phyloP scores from a whole-genome alignment of 1,139 yeast genomes.

The Zygosaccharomyces pseudobailii region DNA sequence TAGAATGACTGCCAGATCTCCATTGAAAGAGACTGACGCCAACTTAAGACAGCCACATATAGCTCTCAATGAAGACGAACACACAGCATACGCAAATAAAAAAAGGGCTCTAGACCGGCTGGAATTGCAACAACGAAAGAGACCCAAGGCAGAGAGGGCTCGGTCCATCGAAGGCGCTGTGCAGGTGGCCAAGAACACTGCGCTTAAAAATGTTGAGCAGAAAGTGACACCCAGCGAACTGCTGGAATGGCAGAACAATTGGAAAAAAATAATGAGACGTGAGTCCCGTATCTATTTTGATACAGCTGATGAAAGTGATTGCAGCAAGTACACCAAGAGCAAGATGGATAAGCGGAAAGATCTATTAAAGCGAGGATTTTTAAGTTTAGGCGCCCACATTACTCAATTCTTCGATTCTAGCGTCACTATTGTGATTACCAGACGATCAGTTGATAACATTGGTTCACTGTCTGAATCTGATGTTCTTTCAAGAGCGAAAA shows the following conservation, averaged over 20 bases:
- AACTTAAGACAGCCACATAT: slow-evolving; percentile 19
- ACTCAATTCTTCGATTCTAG: slow-evolving; percentile 71
- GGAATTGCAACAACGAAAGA: slow-evolving; percentile 22
- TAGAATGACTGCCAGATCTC: slow-evolving; percentile 23
- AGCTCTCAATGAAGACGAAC: slow-evolving; percentile 8
- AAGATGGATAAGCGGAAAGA: slow-evolving; percentile 53
- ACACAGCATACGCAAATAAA: slow-evolving; percentile 10
- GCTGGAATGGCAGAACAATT: slow-evolving; percentile 71
- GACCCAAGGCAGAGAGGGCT: slow-evolving; percentile 21
- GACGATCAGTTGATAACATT: slow-evolving; percentile 40
- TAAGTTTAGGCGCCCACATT: slow-evolving; percentile 55
- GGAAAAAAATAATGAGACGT: slow-evolving; percentile 69
- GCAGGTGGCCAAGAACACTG: slow-evolving; percentile 21
- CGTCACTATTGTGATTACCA: slow-evolving; percentile 81
- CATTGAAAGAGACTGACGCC: slow-evolving; percentile 33
- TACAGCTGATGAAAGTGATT: slow-evolving; percentile 48
- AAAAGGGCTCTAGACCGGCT: slow-evolving; percentile 23
- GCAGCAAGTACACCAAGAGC: slow-evolving; percentile 37
- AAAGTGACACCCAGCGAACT: slow-evolving; percentile 40
- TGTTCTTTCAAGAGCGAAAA: slow-evolving; percentile 59
- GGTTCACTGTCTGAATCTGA: slow-evolving; percentile 48
- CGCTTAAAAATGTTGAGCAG: slow-evolving; percentile 17
- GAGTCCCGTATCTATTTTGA: slow-evolving; percentile 78
- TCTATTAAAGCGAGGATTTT: slow-evolving; percentile 42
- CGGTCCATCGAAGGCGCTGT: slow-evolving; percentile 35